These are phyloP conservation scores for Mortierella alpina DNA, from an alignment of 192 early-diverging fungal species.

Conservation along the genomic window DNA sequence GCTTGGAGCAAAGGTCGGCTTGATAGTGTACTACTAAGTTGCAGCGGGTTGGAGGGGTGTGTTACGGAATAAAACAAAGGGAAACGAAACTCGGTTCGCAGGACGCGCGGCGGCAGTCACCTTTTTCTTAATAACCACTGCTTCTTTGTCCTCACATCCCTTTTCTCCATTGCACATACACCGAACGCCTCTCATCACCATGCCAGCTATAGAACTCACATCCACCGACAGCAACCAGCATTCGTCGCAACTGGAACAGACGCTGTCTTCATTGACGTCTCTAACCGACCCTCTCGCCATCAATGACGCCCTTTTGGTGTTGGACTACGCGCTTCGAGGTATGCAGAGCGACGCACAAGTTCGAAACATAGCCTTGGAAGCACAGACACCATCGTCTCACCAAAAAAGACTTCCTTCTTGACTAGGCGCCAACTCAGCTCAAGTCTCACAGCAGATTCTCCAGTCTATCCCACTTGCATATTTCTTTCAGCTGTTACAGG, in stretches of 20 bases:
- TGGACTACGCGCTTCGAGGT: conserved; percentile 29
- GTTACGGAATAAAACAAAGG: no score
- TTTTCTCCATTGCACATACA: neutral
- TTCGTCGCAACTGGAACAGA: conserved; percentile 12
- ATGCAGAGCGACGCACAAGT: neutral
- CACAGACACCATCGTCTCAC: neutral
- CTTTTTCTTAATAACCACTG: no score
- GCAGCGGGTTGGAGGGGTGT: no score
- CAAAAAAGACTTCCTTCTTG: neutral
- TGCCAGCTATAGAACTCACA: neutral
- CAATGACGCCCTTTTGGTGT: conserved; percentile 22
- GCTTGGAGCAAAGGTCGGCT: no score
- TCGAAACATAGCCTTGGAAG: neutral
- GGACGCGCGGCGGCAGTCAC: no score
- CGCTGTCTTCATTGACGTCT: conserved; percentile 14
- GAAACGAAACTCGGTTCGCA: no score
- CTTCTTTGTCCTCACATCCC: neutral
- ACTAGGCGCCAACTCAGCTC: conserved; percentile 1
- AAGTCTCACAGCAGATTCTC: conserved; percentile 16
- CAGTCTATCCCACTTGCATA: conserved; percentile 12
- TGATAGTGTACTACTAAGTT: no score
- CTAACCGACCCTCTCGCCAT: conserved; percentile 30
- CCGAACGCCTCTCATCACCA: neutral
- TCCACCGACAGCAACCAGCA: neutral
- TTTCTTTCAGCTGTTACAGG: conserved; percentile 35